A percentile compares a stretch with the other conserved stretches of the same genome.
phyloP scores from a whole-genome alignment of 169 alveolate species.

The Plasmodium sp. region DNA sequence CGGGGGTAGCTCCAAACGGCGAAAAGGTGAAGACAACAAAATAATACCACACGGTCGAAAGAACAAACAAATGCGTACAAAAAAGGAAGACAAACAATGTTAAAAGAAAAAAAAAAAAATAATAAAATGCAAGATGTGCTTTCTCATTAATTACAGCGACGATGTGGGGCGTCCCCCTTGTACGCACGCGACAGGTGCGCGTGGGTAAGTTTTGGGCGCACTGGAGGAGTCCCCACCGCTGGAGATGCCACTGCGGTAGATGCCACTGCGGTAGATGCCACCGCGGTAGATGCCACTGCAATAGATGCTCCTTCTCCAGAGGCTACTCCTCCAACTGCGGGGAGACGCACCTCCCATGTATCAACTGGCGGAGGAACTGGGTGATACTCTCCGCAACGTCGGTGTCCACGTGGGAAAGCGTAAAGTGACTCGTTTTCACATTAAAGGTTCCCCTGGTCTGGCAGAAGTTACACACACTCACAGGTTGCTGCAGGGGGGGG shows the following conservation, averaged over 20 bases:
- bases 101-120: neutral
- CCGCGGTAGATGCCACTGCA: too few relatives aligned
- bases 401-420: neutral
- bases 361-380: neutral
- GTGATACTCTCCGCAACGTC: constrained; percentile 1
- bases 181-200: neutral
- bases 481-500: constrained; percentile 68
- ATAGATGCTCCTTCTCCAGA: too few relatives aligned
- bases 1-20: neutral
- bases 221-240: neutral
- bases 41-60: neutral
- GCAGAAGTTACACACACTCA: constrained; percentile 46
- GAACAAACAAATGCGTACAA: neutral
- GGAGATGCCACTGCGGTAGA: too few relatives aligned
- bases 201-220: neutral
- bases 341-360: neutral
- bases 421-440: constrained; percentile 36
- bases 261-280: too few relatives aligned
- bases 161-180: neutral
- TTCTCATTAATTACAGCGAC: neutral
- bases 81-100: neutral
- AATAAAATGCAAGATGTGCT: neutral
- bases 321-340: neutral
- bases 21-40: neutral
- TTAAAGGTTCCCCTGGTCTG: constrained; percentile 28